phyloP scores from a whole-genome alignment of 2,329 filamentous ascomycete species.

The Fusarium chlamydosporum region DNA sequence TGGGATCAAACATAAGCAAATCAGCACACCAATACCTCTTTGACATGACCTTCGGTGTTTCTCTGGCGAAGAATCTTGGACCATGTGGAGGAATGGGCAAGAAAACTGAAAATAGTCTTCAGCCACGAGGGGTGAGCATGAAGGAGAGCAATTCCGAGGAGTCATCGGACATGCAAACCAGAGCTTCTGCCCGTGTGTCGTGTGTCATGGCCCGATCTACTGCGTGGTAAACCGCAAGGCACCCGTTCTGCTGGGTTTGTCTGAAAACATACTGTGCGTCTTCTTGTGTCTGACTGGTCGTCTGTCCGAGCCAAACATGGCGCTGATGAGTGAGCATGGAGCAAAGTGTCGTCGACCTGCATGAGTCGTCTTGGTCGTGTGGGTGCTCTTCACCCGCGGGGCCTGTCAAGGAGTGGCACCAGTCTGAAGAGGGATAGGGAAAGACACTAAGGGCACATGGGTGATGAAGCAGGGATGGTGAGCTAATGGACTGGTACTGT shows the following conservation, averaged over 20 bases:
- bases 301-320: conserved; percentile 38
- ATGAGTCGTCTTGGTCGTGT: conserved; percentile 46
- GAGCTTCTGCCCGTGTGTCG: conserved; percentile 25
- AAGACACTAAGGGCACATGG: conserved; percentile 25
- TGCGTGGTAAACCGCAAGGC: conserved; percentile 39
- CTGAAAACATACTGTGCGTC: conserved; percentile 41
- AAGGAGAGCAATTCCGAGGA: conserved; percentile 32
- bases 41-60: conserved; percentile 24
- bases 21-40: conserved; percentile 36
- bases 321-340: conserved; percentile 41
- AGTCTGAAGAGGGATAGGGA: conserved; percentile 30
- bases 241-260: conserved; percentile 47
- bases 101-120: conserved; percentile 25
- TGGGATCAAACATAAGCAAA: conserved; percentile 8
- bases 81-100: conserved; percentile 40
- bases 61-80: conserved; percentile 29
- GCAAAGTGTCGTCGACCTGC: conserved; percentile 41
- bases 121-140: conserved; percentile 29
- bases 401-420: conserved; percentile 36
- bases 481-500: conserved; percentile 26
- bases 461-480: conserved; percentile 31
- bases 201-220: conserved; percentile 45
- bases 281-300: conserved; percentile 43
- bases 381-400: conserved; percentile 41
- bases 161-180: conserved; percentile 40